Conservation (phyloP, 2,329 filamentous ascomycete species). For the Diaporthe sp. region DNA sequence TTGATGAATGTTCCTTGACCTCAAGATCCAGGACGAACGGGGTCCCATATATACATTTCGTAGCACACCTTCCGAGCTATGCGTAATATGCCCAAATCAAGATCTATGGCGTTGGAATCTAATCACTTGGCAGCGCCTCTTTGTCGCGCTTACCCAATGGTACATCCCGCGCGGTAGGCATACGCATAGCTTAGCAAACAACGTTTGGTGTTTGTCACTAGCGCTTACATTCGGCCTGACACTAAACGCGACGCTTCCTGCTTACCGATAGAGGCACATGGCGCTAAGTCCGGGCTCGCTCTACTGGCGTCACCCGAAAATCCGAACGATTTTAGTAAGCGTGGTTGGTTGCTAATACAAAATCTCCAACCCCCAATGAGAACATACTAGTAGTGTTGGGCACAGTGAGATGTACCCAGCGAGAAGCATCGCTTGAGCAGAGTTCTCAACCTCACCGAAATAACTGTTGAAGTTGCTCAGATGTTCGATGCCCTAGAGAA, state of each 20-base stretch:
- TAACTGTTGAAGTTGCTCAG: background rate
- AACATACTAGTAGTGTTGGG: background rate
- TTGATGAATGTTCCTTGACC: background rate
- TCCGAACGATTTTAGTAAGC: background rate
- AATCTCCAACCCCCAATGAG: background rate
- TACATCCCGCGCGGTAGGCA: background rate
- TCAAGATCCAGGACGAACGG: background rate
- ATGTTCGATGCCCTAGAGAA: background rate
- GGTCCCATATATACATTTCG: background rate
- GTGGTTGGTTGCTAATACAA: background rate
- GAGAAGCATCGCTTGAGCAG: background rate
- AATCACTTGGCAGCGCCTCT: background rate
- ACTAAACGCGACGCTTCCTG: background rate
- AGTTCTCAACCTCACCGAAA: background rate
- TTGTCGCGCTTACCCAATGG: background rate
- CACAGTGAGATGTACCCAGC: background rate
- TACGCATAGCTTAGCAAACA: background rate
- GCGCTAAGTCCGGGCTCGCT: background rate
- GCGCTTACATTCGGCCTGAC: slow-evolving; percentile 4
- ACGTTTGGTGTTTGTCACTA: slow-evolving; percentile 1
- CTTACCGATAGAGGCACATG: slow-evolving; percentile 2
- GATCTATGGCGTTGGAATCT: background rate
- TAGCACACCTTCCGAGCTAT: background rate
- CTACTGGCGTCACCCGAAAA: background rate
- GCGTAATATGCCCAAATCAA: background rate